A percentile compares a stretch with the other conserved stretches of the same genome.
Evolutionary conservation across 2,329 filamentous ascomycete genomes (phyloP).

Genomic region (Pyrenochaeta sp.): DNA sequence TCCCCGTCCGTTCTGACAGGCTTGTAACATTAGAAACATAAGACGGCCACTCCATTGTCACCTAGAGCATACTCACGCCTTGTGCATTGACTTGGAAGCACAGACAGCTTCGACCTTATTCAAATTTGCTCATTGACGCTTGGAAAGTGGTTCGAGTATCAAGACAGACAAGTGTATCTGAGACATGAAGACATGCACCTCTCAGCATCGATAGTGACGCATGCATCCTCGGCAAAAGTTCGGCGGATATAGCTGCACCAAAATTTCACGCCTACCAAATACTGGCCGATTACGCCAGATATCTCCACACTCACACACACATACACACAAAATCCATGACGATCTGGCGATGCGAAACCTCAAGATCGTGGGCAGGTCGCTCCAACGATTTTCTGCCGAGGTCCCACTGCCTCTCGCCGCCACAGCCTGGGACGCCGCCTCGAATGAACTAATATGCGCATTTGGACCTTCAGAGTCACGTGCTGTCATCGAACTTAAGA

Average conservation of each 20-base stretch:
- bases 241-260: slow-evolving; percentile 25
- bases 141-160: not conserved
- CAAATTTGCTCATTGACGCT: not conserved
- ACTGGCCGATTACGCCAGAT: slow-evolving; percentile 6
- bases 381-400: slow-evolving; percentile 66
- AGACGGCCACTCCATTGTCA: not conserved
- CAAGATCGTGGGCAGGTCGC: slow-evolving; percentile 75
- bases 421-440: slow-evolving; percentile 83
- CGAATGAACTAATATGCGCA: slow-evolving; percentile 80
- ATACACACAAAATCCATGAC: slow-evolving; percentile 16
- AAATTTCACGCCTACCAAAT: slow-evolving; percentile 23
- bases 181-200: too few relatives aligned
- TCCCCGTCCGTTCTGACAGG: not conserved
- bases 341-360: slow-evolving; percentile 79
- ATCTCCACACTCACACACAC: slow-evolving; percentile 10
- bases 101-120: not conserved
- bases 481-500: slow-evolving; percentile 76
- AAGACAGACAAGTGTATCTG: not conserved
- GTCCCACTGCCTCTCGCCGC: slow-evolving; percentile 71
- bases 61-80: not conserved
- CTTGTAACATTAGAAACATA: too few relatives aligned
- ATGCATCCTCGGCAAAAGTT: slow-evolving; percentile 32
- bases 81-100: not conserved
- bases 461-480: slow-evolving; percentile 79
- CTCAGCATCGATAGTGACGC: not conserved